Percentiles rank a stretch among this genome's conserved stretches.
phyloP scores from a whole-genome alignment of 495 filamentous ascomycete genomes.

The Penicillium crystallinum region DNA sequence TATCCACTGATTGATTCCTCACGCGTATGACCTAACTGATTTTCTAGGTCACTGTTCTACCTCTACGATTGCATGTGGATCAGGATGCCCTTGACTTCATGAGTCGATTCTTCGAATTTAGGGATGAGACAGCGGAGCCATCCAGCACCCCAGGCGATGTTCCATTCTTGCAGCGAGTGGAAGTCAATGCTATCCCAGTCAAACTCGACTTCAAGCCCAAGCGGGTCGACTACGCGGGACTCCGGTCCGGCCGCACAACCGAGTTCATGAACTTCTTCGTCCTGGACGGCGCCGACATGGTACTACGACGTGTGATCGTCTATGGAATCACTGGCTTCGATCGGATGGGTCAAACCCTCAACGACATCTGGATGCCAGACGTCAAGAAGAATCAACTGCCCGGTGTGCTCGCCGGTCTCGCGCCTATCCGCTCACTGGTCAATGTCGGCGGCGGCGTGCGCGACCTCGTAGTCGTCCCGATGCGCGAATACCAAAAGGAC shows the following conservation, averaged over 20 bases:
- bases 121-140: slow-evolving; percentile 61
- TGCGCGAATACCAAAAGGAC: slow-evolving; percentile 90
- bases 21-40: not conserved
- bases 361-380: slow-evolving; percentile 97
- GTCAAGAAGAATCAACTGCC: slow-evolving; percentile 87
- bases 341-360: slow-evolving; percentile 76
- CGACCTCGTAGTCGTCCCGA: slow-evolving; percentile 81
- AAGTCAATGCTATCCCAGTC: slow-evolving; percentile 76
- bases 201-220: slow-evolving; percentile 97
- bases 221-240: slow-evolving; percentile 85
- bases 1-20: not conserved
- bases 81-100: slow-evolving; percentile 98
- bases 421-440: slow-evolving; percentile 79
- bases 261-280: slow-evolving; percentile 99
- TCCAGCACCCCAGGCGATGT: slow-evolving; percentile 58
- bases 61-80: slow-evolving; percentile 89
- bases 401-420: slow-evolving; percentile 82
- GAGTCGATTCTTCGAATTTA: slow-evolving; percentile 95
- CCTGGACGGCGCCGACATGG: slow-evolving; percentile 82
- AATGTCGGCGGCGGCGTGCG: slow-evolving; percentile 83
- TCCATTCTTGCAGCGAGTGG: slow-evolving; percentile 85
- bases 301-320: slow-evolving; percentile 80
- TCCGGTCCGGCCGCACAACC: slow-evolving; percentile 95
- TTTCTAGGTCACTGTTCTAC: slow-evolving; percentile 66
- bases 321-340: slow-evolving; percentile 91